Percentiles rank a stretch among this genome's conserved stretches.
Evolutionary conservation across 441 rosid genomes (phyloP).

Genomic region (Capsella rubella): DNA sequence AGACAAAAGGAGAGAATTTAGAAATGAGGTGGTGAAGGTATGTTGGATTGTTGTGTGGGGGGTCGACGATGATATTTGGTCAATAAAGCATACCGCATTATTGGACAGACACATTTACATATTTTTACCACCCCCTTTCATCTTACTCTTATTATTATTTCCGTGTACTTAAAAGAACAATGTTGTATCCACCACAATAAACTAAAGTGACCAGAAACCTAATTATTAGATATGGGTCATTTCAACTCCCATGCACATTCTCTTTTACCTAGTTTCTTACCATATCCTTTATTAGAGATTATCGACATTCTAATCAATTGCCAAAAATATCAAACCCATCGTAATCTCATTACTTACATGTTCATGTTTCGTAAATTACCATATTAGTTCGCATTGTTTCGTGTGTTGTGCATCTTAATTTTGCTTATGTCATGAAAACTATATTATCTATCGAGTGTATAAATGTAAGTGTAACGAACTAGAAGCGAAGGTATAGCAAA

Average conservation of each 20-base stretch:
- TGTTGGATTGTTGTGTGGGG: constrained; percentile 55
- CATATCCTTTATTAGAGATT: constrained; percentile 1
- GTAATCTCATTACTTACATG: constrained; percentile 2
- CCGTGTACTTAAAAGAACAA: constrained; percentile 52
- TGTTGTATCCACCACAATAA: constrained; percentile 36
- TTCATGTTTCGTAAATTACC: neutral
- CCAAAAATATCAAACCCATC: constrained; percentile 16
- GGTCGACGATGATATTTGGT: constrained; percentile 39
- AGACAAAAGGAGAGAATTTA: constrained; percentile 55
- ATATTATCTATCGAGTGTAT: neutral
- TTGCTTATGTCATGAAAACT: constrained; percentile 30
- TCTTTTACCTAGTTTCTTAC: constrained; percentile 38
- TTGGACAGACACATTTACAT: constrained; percentile 45
- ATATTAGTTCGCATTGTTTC: neutral
- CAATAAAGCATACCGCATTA: constrained; percentile 51
- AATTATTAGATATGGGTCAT: constrained; percentile 57
- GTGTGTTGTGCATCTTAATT: constrained; percentile 8
- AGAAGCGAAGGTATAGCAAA: neutral
- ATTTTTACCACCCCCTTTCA: constrained; percentile 20
- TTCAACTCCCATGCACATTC: constrained; percentile 60
- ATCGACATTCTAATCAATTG: constrained; percentile 26
- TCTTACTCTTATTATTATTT: constrained; percentile 24
- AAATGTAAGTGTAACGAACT: neutral
- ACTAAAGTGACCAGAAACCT: constrained; percentile 46
- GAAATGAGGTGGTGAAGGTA: constrained; percentile 46